These are phyloP conservation scores for Quercus phellos DNA, from an alignment of 331 rosid genomes.

Conservation along the genomic window DNA sequence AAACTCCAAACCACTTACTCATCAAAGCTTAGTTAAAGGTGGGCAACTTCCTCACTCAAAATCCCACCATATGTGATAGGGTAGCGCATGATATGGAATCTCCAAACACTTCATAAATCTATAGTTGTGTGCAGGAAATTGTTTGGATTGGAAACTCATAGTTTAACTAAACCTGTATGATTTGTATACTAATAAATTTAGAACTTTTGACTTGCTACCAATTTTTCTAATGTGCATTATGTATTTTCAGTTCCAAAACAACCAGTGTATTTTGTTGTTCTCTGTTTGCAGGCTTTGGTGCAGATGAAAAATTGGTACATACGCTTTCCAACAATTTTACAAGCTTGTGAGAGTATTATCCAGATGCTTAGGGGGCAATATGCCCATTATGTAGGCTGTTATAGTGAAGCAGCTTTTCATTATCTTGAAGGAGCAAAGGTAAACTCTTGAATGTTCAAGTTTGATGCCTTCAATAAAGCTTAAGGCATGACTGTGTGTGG, in stretches of 20 bases:
- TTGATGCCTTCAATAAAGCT: conserved; percentile 15
- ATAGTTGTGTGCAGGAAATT: neutral
- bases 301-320: conserved; percentile 86
- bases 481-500: conserved; percentile 11
- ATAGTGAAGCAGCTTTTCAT: conserved; percentile 77
- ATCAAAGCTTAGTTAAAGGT: too few relatives aligned
- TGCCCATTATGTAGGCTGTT: conserved; percentile 92
- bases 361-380: conserved; percentile 98
- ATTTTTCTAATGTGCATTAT: conserved; percentile 3
- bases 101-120: neutral
- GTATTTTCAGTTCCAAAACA: conserved; percentile 7
- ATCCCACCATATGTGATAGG: neutral
- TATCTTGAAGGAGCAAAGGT: conserved; percentile 89
- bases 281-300: conserved; percentile 70
- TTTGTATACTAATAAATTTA: neutral
- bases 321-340: conserved; percentile 93
- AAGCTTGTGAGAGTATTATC: conserved; percentile 84
- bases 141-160: neutral
- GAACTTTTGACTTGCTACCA: neutral
- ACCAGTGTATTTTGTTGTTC: conserved; percentile 6
- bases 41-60: too few relatives aligned
- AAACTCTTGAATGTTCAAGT: conserved; percentile 19
- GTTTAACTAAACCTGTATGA: conserved; percentile 10
- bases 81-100: neutral
- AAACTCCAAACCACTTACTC: too few relatives aligned